Percentiles rank a stretch among this genome's conserved stretches.
Evolutionary conservation across 768 basidiomycete species (phyloP).

Genomic region (Daedalea quercina): DNA sequence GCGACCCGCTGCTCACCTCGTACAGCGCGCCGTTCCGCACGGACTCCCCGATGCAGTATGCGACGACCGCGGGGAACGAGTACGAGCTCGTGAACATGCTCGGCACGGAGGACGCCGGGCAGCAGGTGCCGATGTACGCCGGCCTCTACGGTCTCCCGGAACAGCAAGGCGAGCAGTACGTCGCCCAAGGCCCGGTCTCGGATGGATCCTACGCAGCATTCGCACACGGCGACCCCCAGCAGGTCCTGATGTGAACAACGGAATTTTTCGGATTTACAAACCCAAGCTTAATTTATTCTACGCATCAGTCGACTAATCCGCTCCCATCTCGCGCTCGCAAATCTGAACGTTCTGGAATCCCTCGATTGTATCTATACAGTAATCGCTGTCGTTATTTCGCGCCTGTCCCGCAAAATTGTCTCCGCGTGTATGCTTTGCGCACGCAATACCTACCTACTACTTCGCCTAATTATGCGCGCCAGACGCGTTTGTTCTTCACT

Average conservation of each 20-base stretch:
- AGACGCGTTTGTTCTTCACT: slow-evolving; percentile 2
- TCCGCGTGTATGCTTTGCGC: background rate
- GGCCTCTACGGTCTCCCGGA: slow-evolving; percentile 2
- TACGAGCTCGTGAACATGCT: slow-evolving; percentile 10
- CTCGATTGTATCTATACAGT: slow-evolving; percentile 2
- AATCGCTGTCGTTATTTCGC: slow-evolving; percentile 4
- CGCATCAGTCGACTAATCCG: background rate
- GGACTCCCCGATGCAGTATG: slow-evolving; percentile 22
- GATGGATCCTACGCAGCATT: slow-evolving; percentile 4
- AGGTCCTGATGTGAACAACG: slow-evolving; percentile 15
- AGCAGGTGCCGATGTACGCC: slow-evolving; percentile 3
- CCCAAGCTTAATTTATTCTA: slow-evolving; percentile 9
- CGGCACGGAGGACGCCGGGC: background rate
- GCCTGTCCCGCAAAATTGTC: background rate
- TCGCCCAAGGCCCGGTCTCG: slow-evolving; percentile 3
- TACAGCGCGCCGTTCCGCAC: slow-evolving; percentile 21
- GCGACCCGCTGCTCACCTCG: slow-evolving; percentile 4
- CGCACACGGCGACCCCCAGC: slow-evolving; percentile 10
- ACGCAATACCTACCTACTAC: background rate
- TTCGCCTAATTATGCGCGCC: slow-evolving; percentile 1
- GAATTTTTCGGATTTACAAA: background rate
- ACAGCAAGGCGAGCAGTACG: slow-evolving; percentile 3
- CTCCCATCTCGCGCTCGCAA: slow-evolving; percentile 4
- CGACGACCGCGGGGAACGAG: slow-evolving; percentile 12
- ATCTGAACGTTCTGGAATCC: background rate